A percentile compares a stretch with the other conserved stretches of the same genome.
Evolutionary conservation across 805 yeast genomes (phyloP).

Genomic region (Tetrapisispora nanseiensis): DNA sequence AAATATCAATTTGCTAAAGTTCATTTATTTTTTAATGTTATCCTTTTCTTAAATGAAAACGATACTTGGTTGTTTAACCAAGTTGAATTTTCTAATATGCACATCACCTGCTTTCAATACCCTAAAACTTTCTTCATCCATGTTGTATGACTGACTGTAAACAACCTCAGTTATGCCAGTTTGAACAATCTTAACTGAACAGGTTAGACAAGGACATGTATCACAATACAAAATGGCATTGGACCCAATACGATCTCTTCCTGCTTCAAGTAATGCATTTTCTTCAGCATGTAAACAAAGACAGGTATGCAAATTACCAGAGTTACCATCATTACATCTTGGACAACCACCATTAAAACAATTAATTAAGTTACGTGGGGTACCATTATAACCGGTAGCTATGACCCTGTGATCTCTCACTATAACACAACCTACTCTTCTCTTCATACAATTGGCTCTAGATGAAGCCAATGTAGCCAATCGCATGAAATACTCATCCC

Average conservation of each 20-base stretch:
- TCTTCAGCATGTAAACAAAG: slow-evolving; percentile 96
- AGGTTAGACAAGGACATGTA: slow-evolving; percentile 95
- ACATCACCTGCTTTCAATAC: slow-evolving; percentile 73
- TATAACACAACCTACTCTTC: slow-evolving; percentile 93
- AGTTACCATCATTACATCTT: slow-evolving; percentile 66
- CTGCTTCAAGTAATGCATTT: slow-evolving; percentile 89
- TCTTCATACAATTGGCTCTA: slow-evolving; percentile 92
- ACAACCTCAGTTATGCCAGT: slow-evolving; percentile 86
- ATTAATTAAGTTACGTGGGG: slow-evolving; percentile 78
- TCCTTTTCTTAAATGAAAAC: slow-evolving; percentile 9
- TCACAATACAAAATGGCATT: slow-evolving; percentile 75
- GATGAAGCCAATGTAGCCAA: slow-evolving; percentile 88
- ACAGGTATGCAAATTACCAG: slow-evolving; percentile 73
- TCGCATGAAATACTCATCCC: slow-evolving; percentile 96
- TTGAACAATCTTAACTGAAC: slow-evolving; percentile 91
- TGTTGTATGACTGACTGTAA: slow-evolving; percentile 82
- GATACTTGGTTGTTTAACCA: slow-evolving; percentile 21
- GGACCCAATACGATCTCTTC: slow-evolving; percentile 68
- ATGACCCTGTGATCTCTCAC: slow-evolving; percentile 78
- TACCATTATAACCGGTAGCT: slow-evolving; percentile 97
- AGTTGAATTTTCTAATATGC: slow-evolving; percentile 48
- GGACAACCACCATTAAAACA: slow-evolving; percentile 95
- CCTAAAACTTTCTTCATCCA: slow-evolving; percentile 70
- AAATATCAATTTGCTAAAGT: not conserved
- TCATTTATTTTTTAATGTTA: not conserved